phyloP scores from a whole-genome alignment of 805 yeast genomes.

The Starmerella apicola region DNA sequence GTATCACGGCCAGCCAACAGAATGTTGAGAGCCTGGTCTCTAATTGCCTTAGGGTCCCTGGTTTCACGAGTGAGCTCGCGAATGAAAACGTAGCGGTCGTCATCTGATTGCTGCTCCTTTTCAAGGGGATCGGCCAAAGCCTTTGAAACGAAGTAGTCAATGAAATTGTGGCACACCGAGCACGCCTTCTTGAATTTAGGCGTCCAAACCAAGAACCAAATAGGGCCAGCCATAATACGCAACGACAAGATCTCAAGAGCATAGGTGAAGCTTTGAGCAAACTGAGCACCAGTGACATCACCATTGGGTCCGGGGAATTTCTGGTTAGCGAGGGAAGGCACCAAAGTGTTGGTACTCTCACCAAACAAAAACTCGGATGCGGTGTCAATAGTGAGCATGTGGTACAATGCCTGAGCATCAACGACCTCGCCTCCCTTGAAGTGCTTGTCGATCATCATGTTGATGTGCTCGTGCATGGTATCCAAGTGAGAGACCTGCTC shows the following conservation, averaged over 20 bases:
- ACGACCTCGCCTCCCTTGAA: constrained; percentile 15
- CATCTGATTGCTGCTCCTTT: constrained; percentile 19
- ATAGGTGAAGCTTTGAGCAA: constrained; percentile 21
- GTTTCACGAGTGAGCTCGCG: constrained; percentile 39
- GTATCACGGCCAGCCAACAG: constrained; percentile 46
- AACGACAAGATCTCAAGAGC: constrained; percentile 18
- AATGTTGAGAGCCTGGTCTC: constrained; percentile 41
- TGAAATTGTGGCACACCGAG: constrained; percentile 28
- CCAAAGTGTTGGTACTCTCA: constrained; percentile 21
- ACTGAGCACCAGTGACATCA: constrained; percentile 18
- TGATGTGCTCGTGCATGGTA: constrained; percentile 21
- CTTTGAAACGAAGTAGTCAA: constrained; percentile 31
- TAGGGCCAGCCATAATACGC: constrained; percentile 18
- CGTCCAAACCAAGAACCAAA: constrained; percentile 21
- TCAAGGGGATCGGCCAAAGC: constrained; percentile 28
- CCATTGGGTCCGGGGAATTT: constrained; percentile 19
- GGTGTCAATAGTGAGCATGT: constrained; percentile 22
- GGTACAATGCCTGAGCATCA: constrained; percentile 21
- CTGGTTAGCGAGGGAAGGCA: constrained; percentile 7
- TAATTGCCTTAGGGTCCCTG: constrained; percentile 34
- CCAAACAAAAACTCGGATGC: constrained; percentile 25
- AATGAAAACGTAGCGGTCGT: constrained; percentile 36
- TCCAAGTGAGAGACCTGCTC: constrained; percentile 22
- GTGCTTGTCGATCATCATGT: constrained; percentile 15
- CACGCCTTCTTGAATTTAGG: constrained; percentile 29